These are phyloP conservation scores for Paramecium bursaria DNA, from an alignment of 73 alveolate genomes.

Conservation along the genomic window DNA sequence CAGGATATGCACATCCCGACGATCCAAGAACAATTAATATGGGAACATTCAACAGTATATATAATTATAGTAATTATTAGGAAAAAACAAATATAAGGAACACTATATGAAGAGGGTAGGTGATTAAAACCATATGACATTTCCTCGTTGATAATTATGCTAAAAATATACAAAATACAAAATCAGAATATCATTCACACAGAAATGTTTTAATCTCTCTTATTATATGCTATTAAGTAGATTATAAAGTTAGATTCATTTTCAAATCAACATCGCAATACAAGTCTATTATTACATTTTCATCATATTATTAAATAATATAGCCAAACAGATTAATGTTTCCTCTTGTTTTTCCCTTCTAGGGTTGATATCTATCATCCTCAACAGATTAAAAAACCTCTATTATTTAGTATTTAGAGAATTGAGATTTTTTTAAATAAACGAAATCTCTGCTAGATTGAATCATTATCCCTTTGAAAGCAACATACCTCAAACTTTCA, in stretches of 20 bases:
- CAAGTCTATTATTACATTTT: not conserved
- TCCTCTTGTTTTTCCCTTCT: conserved; percentile 51
- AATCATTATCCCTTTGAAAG: conserved; percentile 1
- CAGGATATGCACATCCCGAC: conserved; percentile 66
- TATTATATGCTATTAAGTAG: not conserved
- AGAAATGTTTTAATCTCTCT: too few relatives aligned
- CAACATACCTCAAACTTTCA: conserved; percentile 29
- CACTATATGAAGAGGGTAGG: conserved; percentile 68
- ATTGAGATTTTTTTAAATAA: not conserved
- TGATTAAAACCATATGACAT: conserved; percentile 65
- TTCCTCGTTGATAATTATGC: conserved; percentile 35
- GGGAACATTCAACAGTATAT: conserved; percentile 62
- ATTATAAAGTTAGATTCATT: conserved; percentile 8
- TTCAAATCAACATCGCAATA: conserved; percentile 42
- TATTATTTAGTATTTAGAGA: not conserved
- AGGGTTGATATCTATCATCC: not conserved
- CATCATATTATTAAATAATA: not conserved
- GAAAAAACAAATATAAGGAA: conserved; percentile 68
- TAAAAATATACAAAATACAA: too few relatives aligned
- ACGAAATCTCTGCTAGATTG: conserved; percentile 20
- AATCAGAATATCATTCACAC: too few relatives aligned
- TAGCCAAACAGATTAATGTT: conserved; percentile 40
- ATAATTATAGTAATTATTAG: not conserved
- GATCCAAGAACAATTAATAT: conserved; percentile 70
- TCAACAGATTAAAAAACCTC: conserved; percentile 33